phyloP scores from a whole-genome alignment of 345 rosid species.

The Ceriops zippeliana region DNA sequence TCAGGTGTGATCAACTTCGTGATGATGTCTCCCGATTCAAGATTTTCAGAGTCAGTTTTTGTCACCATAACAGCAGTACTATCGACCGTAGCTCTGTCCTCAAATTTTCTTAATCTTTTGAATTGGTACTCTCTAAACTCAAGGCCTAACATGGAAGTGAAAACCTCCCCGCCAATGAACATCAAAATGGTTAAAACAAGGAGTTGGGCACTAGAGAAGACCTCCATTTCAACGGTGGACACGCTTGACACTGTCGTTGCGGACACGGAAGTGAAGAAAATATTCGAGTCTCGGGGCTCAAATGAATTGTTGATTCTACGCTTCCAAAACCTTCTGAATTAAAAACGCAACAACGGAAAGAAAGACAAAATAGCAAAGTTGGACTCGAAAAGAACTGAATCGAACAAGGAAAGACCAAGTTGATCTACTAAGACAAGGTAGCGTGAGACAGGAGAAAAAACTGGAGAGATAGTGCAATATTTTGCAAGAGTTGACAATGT shows the following conservation, averaged over 20 bases:
- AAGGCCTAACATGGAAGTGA: conserved; percentile 47
- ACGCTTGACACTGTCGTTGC: conserved; percentile 63
- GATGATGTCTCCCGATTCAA: no score
- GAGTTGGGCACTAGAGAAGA: conserved; percentile 62
- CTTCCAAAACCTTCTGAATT: conserved; percentile 23
- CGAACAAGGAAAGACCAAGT: conserved; percentile 10
- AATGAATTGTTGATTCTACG: conserved; percentile 29
- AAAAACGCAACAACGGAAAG: conserved; percentile 18
- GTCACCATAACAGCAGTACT: no score
- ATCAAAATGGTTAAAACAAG: conserved; percentile 45
- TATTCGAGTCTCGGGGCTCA: conserved; percentile 37
- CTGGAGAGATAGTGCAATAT: no score
- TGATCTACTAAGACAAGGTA: no score
- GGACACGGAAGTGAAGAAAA: conserved; percentile 72
- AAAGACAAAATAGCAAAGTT: conserved; percentile 42
- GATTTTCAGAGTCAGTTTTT: no score
- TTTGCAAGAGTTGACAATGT: no score
- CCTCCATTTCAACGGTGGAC: conserved; percentile 76
- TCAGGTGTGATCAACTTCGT: no score
- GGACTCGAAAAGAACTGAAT: conserved; percentile 29
- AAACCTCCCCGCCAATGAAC: conserved; percentile 61
- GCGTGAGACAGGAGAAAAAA: no score
- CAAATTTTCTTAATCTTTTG: no score
- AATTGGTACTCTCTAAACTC: not conserved
- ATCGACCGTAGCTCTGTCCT: no score